Evolutionary conservation across 805 yeast genomes (phyloP), one percentile per base, ranked within the genome.

Genomic region (Priceomyces melissophilus): DNA sequence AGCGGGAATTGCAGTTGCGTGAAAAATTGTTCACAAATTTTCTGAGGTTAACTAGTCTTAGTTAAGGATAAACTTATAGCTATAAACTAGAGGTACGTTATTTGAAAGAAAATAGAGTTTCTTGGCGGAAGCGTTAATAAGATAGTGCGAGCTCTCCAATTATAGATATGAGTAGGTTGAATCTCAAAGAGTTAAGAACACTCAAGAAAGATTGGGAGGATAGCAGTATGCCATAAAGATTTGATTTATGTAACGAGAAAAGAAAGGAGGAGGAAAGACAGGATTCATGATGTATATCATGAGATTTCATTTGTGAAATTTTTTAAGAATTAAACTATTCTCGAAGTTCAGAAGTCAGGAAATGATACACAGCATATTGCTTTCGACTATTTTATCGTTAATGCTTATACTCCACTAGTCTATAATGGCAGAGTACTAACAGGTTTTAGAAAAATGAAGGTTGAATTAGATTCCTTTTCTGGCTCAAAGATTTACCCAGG

Each of bases 401-500:
- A n/a, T 10, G 30, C 37, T 20, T 39, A 17, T 23, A 31, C 11
- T 16, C 27, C 11, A 34, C 31, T 42, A 20, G 10, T 13, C 9
- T 5, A 31, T 31, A n/a, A 10, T 31, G 33, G 31, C 27, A 32
- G 15, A 32, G 30, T 39, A 67, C 72, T 67, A 68, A 67, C 72
- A 38, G 32, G 9, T 30, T 46, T 27, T 38, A 53, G 45, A 52
- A 74, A 65, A 78, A 93, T 93, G 99, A 93, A 93, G 96, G 87
- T 93, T 78, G 99, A 93, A 86, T 79, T 91, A 80, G 98, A 93
- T 78, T 87, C 98, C 71, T 93, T 93, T 82, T 91, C 99, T 66
- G 99, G 99, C 76, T 77, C 91, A 69, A 93, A 91, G 81, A 91
- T 93, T 83, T 93, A 91, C 95, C 99, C 99, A 81, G 99, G 99